Percentiles rank a stretch among this genome's conserved stretches.
These are phyloP conservation scores for Petunia axillaris DNA, from an alignment of 257 asterid species.

Conservation along the genomic window DNA sequence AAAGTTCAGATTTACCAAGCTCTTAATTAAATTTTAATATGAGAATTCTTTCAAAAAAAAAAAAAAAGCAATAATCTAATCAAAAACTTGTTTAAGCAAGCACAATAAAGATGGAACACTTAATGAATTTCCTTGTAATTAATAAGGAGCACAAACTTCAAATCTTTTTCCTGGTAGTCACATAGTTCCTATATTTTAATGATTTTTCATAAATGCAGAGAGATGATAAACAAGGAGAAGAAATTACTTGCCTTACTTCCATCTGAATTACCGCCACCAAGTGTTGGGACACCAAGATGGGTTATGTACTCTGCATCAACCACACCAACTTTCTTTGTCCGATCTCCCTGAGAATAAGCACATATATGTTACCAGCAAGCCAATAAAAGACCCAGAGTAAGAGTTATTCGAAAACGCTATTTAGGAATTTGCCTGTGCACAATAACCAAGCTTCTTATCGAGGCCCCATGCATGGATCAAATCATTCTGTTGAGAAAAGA, in stretches of 20 bases:
- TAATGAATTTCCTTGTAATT: too few species aligned
- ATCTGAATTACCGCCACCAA: conserved; percentile 54
- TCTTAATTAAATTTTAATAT: too few species aligned
- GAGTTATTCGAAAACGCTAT: neutral
- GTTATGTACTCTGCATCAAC: conserved; percentile 72
- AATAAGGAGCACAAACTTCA: too few species aligned
- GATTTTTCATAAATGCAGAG: too few species aligned
- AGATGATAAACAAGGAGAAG: conserved; percentile 1
- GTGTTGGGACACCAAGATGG: conserved; percentile 77
- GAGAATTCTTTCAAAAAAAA: too few species aligned
- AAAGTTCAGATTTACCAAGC: too few species aligned
- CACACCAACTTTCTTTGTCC: conserved; percentile 74
- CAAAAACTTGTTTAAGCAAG: too few species aligned
- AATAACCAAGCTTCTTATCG: conserved; percentile 76
- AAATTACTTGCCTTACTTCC: conserved; percentile 48
- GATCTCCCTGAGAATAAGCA: conserved; percentile 61
- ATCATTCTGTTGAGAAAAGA: conserved; percentile 56
- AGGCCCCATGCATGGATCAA: conserved; percentile 96
- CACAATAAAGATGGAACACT: too few species aligned
- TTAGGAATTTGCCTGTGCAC: conserved; percentile 74
- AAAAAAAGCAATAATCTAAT: too few species aligned
- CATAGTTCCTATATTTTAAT: too few species aligned
- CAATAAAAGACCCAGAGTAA: neutral
- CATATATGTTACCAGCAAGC: conserved; percentile 15
- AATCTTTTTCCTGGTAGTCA: too few species aligned